Evolutionary conservation across 2,329 filamentous ascomycete species (phyloP).

Genomic region (Neobulgaria alba): DNA sequence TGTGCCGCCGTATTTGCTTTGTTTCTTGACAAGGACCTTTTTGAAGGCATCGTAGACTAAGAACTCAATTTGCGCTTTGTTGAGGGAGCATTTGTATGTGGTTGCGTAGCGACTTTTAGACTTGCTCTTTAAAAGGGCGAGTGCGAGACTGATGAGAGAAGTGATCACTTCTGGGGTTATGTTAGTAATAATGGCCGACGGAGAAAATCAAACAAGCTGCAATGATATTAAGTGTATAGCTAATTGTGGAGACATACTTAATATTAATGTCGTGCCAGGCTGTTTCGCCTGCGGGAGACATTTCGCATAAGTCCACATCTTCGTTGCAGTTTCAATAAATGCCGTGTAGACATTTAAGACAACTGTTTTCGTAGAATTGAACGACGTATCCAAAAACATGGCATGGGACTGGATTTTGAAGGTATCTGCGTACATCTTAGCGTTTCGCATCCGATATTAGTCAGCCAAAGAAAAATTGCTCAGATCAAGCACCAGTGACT

Average conservation of each 20-base stretch:
- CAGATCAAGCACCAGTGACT: too few relatives aligned
- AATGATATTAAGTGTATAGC: not conserved
- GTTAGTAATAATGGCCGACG: not conserved
- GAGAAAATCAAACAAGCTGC: not conserved
- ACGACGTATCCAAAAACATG: slow-evolving; percentile 73
- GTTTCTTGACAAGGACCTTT: slow-evolving; percentile 40
- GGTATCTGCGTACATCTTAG: slow-evolving; percentile 34
- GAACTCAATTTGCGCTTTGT: slow-evolving; percentile 25
- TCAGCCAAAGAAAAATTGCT: too few relatives aligned
- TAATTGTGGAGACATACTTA: slow-evolving; percentile 17
- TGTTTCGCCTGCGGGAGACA: slow-evolving; percentile 49
- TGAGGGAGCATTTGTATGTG: slow-evolving; percentile 19
- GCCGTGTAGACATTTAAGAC: slow-evolving; percentile 66
- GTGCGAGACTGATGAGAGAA: slow-evolving; percentile 18
- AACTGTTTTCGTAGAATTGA: slow-evolving; percentile 64
- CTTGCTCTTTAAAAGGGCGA: slow-evolving; percentile 23
- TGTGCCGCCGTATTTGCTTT: slow-evolving; percentile 57
- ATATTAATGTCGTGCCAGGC: slow-evolving; percentile 52
- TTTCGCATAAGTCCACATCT: slow-evolving; percentile 54
- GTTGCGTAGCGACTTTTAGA: slow-evolving; percentile 14
- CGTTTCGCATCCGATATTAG: not conserved
- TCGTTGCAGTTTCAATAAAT: slow-evolving; percentile 71
- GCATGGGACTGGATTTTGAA: slow-evolving; percentile 81
- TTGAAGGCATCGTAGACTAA: slow-evolving; percentile 11
- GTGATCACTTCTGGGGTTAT: slow-evolving; percentile 14